Evolutionary conservation across 345 rosid species (phyloP), one percentile per base, ranked within the genome.

Genomic region (Murraya koenigii): DNA sequence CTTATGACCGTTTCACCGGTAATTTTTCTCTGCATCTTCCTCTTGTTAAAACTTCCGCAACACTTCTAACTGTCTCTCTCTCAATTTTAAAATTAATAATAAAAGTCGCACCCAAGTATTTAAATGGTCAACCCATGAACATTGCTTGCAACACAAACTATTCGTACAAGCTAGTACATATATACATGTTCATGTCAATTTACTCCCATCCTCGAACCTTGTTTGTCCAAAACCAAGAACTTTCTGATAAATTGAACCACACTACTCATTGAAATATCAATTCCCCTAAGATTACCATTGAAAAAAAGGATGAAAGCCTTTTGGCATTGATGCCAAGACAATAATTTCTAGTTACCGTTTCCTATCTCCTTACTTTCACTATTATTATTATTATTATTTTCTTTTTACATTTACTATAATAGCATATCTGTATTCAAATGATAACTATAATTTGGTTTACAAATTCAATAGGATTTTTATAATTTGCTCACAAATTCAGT

Each of bases 331-430:
- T 5, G 72, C 8, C 22, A 5, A 32, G 36, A 22, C n/a, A 32
- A 35, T 30, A 71, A 55, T 33, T 9, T 73, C 41, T 13, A 44
- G 49, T 62, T 74, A 61, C 56, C 52, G 30, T 59, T 66, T 69
- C 9, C 22, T 20, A 26, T 13, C 15, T 35, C 41, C 69, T 68
- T 62, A 28, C 8, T 39, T 25, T 75, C 33, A 30, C 44, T 32
- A 38, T 47, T 41, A 73, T 68, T 79, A 75, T 68, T 79, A 75
- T 60, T 66, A 19, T 33, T 64, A 15, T 64, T 55, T 55, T 19
- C 8, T 5, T 78, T 49, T 64, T 75, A 38, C 56, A 68, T 26
- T 13, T 68, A 28, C 54, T 54, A 55, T 76, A 55, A 32, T 32
- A 6, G 69, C 33, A 71, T 79, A 76, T 75, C 26, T 64, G 15